These are phyloP conservation scores for Aquilaria agallochum DNA, from an alignment of 441 rosid species.

Conservation along the genomic window DNA sequence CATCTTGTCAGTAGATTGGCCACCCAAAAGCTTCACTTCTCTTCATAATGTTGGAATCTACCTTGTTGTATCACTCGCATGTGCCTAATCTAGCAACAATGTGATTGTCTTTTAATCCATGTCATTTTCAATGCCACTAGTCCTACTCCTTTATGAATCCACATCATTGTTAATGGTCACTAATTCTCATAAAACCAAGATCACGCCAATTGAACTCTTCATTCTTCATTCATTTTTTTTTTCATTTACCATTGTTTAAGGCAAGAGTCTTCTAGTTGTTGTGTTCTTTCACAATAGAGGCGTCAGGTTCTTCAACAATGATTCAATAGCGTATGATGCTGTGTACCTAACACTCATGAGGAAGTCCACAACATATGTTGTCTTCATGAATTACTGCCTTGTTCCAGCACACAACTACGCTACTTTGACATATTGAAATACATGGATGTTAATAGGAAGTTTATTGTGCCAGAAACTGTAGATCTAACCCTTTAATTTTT, in stretches of 20 bases:
- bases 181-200: no score
- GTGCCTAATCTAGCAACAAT: no score
- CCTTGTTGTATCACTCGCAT: no score
- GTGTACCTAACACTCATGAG: slow-evolving; percentile 60
- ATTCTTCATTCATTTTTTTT: slow-evolving; percentile 39
- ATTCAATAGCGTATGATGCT: slow-evolving; percentile 39
- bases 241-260: slow-evolving; percentile 33
- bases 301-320: slow-evolving; percentile 53
- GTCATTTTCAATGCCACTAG: no score
- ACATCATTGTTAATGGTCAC: no score
- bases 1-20: no score
- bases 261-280: slow-evolving; percentile 50
- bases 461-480: slow-evolving; percentile 37
- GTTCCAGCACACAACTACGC: slow-evolving; percentile 69
- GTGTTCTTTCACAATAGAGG: slow-evolving; percentile 88
- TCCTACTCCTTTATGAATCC: no score
- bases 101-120: no score
- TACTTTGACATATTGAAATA: slow-evolving; percentile 45
- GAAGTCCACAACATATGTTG: slow-evolving; percentile 39
- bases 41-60: no score
- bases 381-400: slow-evolving; percentile 78
- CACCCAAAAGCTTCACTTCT: no score
- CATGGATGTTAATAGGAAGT: slow-evolving; percentile 29
- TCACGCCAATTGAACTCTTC: no score
- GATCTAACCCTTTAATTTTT: slow-evolving; percentile 52